Percentiles rank a stretch among this genome's conserved stretches.
Conservation (phyloP, 352 stramenopile species). For the Phytophthora lateralis region DNA sequence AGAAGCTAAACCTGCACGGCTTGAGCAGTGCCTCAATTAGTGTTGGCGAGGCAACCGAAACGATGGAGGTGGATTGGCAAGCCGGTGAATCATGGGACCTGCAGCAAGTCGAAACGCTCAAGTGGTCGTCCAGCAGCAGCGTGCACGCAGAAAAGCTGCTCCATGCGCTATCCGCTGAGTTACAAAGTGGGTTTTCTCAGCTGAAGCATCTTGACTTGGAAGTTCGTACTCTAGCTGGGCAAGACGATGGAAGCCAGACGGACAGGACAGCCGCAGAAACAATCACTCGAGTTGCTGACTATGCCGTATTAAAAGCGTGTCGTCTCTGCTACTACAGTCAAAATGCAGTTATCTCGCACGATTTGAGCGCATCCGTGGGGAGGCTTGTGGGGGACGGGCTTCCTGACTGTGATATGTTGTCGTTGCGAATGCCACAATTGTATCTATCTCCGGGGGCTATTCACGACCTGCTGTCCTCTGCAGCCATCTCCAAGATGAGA, state of each 20-base stretch:
- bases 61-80: slow-evolving; percentile 36
- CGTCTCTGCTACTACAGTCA: slow-evolving; percentile 15
- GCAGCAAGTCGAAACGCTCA: slow-evolving; percentile 48
- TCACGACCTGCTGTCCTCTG: slow-evolving; percentile 24
- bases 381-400: slow-evolving; percentile 53
- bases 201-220: slow-evolving; percentile 58
- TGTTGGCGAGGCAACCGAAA: neutral
- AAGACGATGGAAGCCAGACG: slow-evolving; percentile 5
- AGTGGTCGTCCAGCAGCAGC: slow-evolving; percentile 25
- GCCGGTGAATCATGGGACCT: slow-evolving; percentile 46
- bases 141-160: slow-evolving; percentile 37
- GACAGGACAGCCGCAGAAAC: slow-evolving; percentile 26
- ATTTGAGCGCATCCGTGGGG: slow-evolving; percentile 27
- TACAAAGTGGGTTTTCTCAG: slow-evolving; percentile 56
- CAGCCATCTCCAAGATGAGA: slow-evolving; percentile 24
- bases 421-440: slow-evolving; percentile 40
- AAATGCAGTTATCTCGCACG: slow-evolving; percentile 10
- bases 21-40: slow-evolving; percentile 15
- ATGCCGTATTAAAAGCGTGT: slow-evolving; percentile 27
- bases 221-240: slow-evolving; percentile 8
- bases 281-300: slow-evolving; percentile 31
- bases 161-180: slow-evolving; percentile 46
- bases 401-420: slow-evolving; percentile 47
- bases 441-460: slow-evolving; percentile 10
- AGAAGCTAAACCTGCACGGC: slow-evolving; percentile 36